Evolutionary conservation across 2,329 filamentous ascomycete species (phyloP), one percentile per base, ranked within the genome.

Genomic region (Colletotrichum abscissum): DNA sequence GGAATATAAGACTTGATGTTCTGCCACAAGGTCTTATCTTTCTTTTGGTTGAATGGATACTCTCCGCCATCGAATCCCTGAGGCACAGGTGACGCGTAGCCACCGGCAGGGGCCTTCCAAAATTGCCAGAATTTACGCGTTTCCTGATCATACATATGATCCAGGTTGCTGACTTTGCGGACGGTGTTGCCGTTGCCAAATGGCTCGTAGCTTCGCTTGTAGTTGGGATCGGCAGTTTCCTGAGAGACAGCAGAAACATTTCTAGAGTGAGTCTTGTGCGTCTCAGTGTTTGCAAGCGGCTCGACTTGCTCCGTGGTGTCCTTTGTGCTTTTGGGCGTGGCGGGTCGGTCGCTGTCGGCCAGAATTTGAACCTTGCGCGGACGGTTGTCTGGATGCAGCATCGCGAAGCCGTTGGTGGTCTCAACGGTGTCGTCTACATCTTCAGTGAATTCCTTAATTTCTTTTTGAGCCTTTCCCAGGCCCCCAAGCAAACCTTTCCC

Each of bases 51-150:
- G 79, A 85, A 82, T 1, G 85, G 84, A 33, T 84, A 84, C 26
- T 86, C 86, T 33, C 82, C 81, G 3, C 82, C 81, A 38, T 87
- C 86, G n/a, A 80, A 80, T 4, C 88, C 88, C 65, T 92, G 90
- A 0, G 91, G 91, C 1, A 92, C 82, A 0, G 91, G 91, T 0
- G 90, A 92, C 9, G 88, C 83, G 76, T 91, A 92, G 3, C 88
- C 88, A 28, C 91, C 91, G 1, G 87, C 81, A 0, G 91, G 91
- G 0, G 89, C 88, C 76, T 91, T 90, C 91, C 91, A 92, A 72
- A 92, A 92, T 73, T 92, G 82, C 83, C 88, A 92, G 85, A 90
- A 92, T 54, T 81, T 83, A 0, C 83, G 81, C 30, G 84, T 82
- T 11, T 87, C 84, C 5, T 82, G 83, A 64, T 82, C 79, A 66